These are phyloP conservation scores for Fusarium sacchari DNA, from an alignment of 2,329 filamentous ascomycete species.

Conservation along the genomic window DNA sequence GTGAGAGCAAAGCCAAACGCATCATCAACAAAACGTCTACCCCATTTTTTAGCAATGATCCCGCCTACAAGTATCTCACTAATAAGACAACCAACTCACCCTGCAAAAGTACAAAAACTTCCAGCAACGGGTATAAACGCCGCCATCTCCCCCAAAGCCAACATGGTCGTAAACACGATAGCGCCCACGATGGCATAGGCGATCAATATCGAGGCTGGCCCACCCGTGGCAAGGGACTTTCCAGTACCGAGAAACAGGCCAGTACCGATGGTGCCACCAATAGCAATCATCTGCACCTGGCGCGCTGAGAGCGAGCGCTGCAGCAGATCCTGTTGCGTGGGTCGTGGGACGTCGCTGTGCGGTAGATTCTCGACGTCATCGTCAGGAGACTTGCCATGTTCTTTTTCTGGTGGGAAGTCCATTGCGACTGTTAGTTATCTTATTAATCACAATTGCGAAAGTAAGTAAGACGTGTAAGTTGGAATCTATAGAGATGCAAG, in stretches of 20 bases:
- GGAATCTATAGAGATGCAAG: neutral
- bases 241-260: conserved; percentile 72
- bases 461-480: neutral
- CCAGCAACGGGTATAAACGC: conserved; percentile 62
- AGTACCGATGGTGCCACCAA: conserved; percentile 68
- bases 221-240: conserved; percentile 67
- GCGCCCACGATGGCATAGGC: conserved; percentile 65
- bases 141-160: conserved; percentile 69
- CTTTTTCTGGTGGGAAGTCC: conserved; percentile 27
- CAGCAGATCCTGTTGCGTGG: conserved; percentile 56
- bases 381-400: conserved; percentile 5
- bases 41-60: neutral
- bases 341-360: conserved; percentile 7
- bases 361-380: conserved; percentile 36
- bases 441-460: neutral
- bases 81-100: conserved; percentile 46
- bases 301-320: conserved; percentile 65
- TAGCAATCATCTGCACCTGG: conserved; percentile 76
- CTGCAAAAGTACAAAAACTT: conserved; percentile 62
- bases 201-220: conserved; percentile 68
- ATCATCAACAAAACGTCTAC: conserved; percentile 61
- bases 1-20: conserved; percentile 64
- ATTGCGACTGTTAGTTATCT: neutral
- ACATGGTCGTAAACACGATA: conserved; percentile 69
- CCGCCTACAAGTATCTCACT: neutral